Evolutionary conservation across 768 basidiomycete genomes (phyloP), one percentile per base, ranked within the genome.

Genomic region (Rhodotorula diobovata): DNA sequence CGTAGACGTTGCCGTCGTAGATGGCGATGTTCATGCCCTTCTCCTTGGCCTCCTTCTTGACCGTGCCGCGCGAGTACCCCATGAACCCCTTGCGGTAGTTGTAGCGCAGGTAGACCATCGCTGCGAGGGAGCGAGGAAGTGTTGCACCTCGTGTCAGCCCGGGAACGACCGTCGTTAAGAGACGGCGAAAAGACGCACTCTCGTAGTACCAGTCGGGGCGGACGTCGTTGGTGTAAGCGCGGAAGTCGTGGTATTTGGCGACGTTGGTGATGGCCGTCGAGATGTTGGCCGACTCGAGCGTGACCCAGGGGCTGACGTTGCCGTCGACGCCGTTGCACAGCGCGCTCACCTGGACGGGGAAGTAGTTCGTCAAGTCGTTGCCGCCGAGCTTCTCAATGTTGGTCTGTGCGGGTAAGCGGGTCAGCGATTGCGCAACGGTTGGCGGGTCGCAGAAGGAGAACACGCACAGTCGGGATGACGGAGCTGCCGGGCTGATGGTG

Each of bases 181-280:
- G 46, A n/a, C 16, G 23, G 28, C 46, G 15, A 34, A 1, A 14
- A 32, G 28, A n/a, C 66, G 35, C 43, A 74, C 73, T 71, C 82
- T 98, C 90, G 74, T 90, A 93, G 80, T 98, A 99, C 96, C 96
- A 99, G 79, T 99, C 96, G 0, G 96, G 95, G 16, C 96, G 87
- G 0, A 89, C 89, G 78, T 98, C 95, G 69, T 88, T 89, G 46
- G 88, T 89, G 61, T 84, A 88, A 0, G 88, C 88, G 28, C 95
- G 90, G 86, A 99, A 99, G 79, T 99, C 95, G 80, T 98, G 96
- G 79, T 98, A 99, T 76, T 87, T 84, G 1, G 89, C 83, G 77
- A 93, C 90, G 28, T 82, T 78, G 72, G 90, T 88, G 66, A 71
- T 66, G 37, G 46, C 25, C n/a, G 78, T 85, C 85, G 83, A 78